Evolutionary conservation across 768 basidiomycete species (phyloP).

Genomic region (Candolleomyces efflorescens): DNA sequence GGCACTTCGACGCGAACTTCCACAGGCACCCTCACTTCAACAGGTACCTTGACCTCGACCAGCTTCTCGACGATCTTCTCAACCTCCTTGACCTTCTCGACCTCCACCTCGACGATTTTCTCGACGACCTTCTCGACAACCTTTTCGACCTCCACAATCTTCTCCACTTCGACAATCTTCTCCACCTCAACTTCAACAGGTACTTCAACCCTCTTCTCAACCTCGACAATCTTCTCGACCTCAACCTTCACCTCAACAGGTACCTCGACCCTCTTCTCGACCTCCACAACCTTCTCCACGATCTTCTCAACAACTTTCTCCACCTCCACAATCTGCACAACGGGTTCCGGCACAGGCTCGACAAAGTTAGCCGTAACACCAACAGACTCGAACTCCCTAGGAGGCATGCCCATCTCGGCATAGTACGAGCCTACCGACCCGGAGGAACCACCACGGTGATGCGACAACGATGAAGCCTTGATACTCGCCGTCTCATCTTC

Average conservation of each 20-base stretch:
- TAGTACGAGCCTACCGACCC: conserved; percentile 31
- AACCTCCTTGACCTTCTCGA: neutral
- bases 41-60: conserved; percentile 4
- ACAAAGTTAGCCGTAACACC: conserved; percentile 36
- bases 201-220: conserved; percentile 2
- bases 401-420: conserved; percentile 16
- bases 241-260: conserved; percentile 7
- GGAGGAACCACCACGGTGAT: conserved; percentile 23
- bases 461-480: conserved; percentile 48
- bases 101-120: conserved; percentile 2
- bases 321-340: conserved; percentile 17
- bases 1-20: conserved; percentile 12
- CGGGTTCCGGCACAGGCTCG: conserved; percentile 28
- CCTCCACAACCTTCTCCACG: too few species aligned
- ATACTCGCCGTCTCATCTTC: conserved; percentile 70
- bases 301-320: conserved; percentile 27
- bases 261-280: conserved; percentile 1
- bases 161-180: conserved; percentile 24
- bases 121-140: conserved; percentile 1
- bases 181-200: conserved; percentile 18
- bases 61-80: conserved; percentile 2
- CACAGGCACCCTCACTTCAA: conserved; percentile 8
- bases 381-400: conserved; percentile 46
- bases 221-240: conserved; percentile 8
- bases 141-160: conserved; percentile 6